Evolutionary conservation across 139 green algal species (phyloP).

Genomic region (Pedinophyceae sp.): DNA sequence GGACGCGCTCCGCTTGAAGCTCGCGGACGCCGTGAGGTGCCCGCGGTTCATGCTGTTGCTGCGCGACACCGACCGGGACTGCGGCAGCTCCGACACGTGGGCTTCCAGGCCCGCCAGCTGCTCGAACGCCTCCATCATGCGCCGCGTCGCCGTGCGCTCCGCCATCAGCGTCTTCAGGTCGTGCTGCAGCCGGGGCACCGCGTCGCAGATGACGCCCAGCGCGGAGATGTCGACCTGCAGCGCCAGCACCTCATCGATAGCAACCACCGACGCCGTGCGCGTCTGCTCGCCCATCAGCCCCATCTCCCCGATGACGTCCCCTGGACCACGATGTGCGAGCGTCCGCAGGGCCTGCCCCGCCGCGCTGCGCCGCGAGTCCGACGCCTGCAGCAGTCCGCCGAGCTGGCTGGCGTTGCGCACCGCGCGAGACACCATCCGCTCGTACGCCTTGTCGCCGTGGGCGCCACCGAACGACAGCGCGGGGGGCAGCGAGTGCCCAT

Average conservation of each 20-base stretch:
- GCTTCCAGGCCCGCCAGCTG: neutral
- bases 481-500: too few species aligned
- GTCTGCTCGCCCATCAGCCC: neutral
- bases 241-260: neutral
- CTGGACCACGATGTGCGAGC: neutral
- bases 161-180: neutral
- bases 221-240: neutral
- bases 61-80: too few species aligned
- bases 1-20: too few species aligned
- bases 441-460: too few species aligned
- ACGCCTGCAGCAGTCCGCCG: too few species aligned
- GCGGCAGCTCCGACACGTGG: too few species aligned
- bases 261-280: neutral
- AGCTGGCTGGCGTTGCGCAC: too few species aligned
- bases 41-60: too few species aligned
- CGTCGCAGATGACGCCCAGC: neutral
- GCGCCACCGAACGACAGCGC: too few species aligned
- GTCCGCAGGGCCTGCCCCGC: neutral
- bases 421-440: too few species aligned
- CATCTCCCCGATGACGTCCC: neutral
- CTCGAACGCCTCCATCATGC: neutral
- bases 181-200: neutral
- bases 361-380: too few species aligned
- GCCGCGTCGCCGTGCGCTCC: neutral
- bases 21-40: too few species aligned